Evolutionary conservation across 1,284 basidiomycete species (phyloP), one percentile per base, ranked within the genome.

Genomic region (Apiotrichum gamsii): DNA sequence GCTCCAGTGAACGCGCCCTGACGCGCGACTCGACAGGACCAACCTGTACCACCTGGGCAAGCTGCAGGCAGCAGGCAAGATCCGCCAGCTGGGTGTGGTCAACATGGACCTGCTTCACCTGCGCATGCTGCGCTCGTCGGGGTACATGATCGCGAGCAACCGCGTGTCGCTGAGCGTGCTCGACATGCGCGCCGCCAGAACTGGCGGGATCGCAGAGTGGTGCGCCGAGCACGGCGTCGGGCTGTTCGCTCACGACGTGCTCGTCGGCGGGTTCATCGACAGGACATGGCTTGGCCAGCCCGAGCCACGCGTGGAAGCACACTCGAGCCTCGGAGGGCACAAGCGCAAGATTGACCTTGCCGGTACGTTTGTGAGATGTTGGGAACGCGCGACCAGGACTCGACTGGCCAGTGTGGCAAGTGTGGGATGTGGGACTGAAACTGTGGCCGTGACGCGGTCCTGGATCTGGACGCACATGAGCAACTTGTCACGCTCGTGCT

Each of bases 61-160:
- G 28, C 34, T 50, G n/a, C 48, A 45, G 16, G n/a, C 19, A 1
- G 33, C 32, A 0, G 48, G 46, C n/a, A 31, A 43, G 8, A 38
- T 48, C 35, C 25, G 33, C 23, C 29, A 43, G 21, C 30, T 59
- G 19, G 55, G 50, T 2, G 43, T 59, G 4, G 51, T 50, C 19
- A 53, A 59, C 45, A 50, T 57, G 28, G 56, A 59, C 39, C 28
- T 51, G 3, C 23, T 45, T 14, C 58, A 59, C 44, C 44, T 59
- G 3, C 43, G 45, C 19, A 30, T 59, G 33, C 43, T 59, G n/a
- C 18, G 33, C 14, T 19, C 23, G 9, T 49, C 48, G 18, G 58
- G 58, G 2, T 51, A 51, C 35, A 33, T 15, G 4, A 46, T 59
- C 20, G 47, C 43, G 9, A 36, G 45, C 4, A 57, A 57, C 39